Percentiles rank a stretch among this genome's conserved stretches.
phyloP scores from a whole-genome alignment of 1,284 basidiomycete species.

The Rhodotorula sp. region DNA sequence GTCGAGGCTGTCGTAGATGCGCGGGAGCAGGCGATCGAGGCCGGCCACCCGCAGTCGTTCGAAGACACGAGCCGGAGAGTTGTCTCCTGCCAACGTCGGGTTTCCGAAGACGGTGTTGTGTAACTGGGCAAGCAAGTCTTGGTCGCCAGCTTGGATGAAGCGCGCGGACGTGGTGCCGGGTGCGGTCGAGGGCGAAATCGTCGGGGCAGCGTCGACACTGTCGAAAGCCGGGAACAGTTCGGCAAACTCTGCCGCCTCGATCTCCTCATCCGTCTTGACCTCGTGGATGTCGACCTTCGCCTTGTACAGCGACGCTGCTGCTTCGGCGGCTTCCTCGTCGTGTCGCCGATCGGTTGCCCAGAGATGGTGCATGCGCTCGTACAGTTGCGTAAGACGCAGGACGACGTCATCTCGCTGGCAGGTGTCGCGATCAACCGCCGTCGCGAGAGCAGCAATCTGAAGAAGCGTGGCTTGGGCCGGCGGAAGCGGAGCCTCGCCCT shows the following conservation, averaged over 20 bases:
- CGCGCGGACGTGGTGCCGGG: conserved; percentile 4
- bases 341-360: conserved; percentile 79
- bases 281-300: conserved; percentile 62
- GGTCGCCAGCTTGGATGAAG: conserved; percentile 31
- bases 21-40: conserved; percentile 28
- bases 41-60: conserved; percentile 19
- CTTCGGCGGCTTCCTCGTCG: conserved; percentile 64
- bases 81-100: neutral
- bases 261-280: conserved; percentile 63
- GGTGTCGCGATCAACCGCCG: conserved; percentile 14
- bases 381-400: conserved; percentile 53
- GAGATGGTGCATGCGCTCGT: conserved; percentile 70
- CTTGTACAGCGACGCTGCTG: conserved; percentile 76
- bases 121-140: conserved; percentile 25
- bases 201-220: conserved; percentile 34
- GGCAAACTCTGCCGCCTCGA: conserved; percentile 45
- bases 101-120: conserved; percentile 30
- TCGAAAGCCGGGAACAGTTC: conserved; percentile 46
- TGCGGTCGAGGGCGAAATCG: conserved; percentile 24
- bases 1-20: conserved; percentile 30
- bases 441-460: conserved; percentile 32
- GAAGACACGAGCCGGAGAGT: conserved; percentile 3
- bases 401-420: conserved; percentile 44
- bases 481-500: conserved; percentile 29
- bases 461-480: conserved; percentile 36